Evolutionary conservation across 2,329 filamentous ascomycete species (phyloP).

Genomic region (Lojkania enalia): DNA sequence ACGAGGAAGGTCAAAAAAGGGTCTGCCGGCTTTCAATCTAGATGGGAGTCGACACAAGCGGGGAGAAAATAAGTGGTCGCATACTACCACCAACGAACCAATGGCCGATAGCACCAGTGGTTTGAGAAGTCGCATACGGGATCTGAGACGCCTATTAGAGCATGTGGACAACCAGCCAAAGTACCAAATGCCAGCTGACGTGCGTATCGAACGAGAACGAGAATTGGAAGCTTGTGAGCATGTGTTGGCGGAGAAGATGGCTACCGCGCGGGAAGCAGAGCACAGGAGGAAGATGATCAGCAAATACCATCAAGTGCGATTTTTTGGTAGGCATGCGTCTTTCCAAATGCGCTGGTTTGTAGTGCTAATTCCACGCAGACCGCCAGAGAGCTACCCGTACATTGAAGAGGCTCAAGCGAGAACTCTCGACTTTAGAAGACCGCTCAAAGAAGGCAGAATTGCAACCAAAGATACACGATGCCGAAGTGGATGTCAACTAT

Average conservation of each 20-base stretch:
- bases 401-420: slow-evolving; percentile 66
- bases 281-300: slow-evolving; percentile 71
- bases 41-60: slow-evolving; percentile 16
- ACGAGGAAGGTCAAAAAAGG: slow-evolving; percentile 26
- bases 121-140: slow-evolving; percentile 72
- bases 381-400: slow-evolving; percentile 72
- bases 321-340: slow-evolving; percentile 68
- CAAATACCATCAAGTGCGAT: slow-evolving; percentile 81
- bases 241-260: slow-evolving; percentile 56
- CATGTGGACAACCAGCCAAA: slow-evolving; percentile 55
- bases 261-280: slow-evolving; percentile 58
- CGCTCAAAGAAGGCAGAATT: slow-evolving; percentile 57
- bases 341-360: not conserved
- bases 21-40: slow-evolving; percentile 24
- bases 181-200: slow-evolving; percentile 63
- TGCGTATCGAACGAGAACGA: slow-evolving; percentile 70
- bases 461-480: slow-evolving; percentile 64
- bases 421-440: slow-evolving; percentile 54
- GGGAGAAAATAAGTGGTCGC: slow-evolving; percentile 21
- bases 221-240: slow-evolving; percentile 69
- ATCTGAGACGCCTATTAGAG: slow-evolving; percentile 68
- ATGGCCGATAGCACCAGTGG: slow-evolving; percentile 54
- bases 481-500: slow-evolving; percentile 76
- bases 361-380: slow-evolving; percentile 51
- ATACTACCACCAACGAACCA: slow-evolving; percentile 26